Conservation (phyloP, 164 flowering plant species). For the Aristolochia fimbriata region DNA sequence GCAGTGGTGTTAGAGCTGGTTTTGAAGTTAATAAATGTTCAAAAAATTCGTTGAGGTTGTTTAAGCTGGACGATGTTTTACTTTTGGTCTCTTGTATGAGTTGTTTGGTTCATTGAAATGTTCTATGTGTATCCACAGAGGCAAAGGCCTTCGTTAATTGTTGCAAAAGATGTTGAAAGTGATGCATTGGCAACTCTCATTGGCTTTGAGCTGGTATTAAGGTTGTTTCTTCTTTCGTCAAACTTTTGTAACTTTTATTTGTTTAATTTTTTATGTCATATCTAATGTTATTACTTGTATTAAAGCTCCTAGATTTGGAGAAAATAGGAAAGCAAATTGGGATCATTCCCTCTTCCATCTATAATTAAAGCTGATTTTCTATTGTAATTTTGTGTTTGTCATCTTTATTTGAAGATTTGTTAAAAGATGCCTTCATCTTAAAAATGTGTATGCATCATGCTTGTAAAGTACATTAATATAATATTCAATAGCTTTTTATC, state of each 20-base stretch:
- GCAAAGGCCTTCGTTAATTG: slow-evolving; percentile 80
- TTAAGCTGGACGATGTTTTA: background rate
- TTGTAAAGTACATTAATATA: too few species aligned
- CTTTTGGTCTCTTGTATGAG: background rate
- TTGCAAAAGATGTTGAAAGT: slow-evolving; percentile 92
- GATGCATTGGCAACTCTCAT: slow-evolving; percentile 90
- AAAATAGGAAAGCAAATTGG: slow-evolving; percentile 66
- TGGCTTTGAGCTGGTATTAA: slow-evolving; percentile 86
- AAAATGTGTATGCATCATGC: too few species aligned
- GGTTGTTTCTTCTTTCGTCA: slow-evolving; percentile 22
- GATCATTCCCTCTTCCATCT: slow-evolving; percentile 80
- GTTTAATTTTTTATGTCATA: background rate
- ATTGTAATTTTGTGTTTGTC: too few species aligned
- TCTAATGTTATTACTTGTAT: slow-evolving; percentile 12
- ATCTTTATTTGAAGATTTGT: too few species aligned
- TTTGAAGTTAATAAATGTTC: slow-evolving; percentile 43
- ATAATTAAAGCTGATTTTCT: too few species aligned
- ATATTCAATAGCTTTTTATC: too few species aligned
- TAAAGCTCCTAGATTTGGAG: slow-evolving; percentile 98
- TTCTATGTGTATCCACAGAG: slow-evolving; percentile 31
- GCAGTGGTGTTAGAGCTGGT: slow-evolving; percentile 78
- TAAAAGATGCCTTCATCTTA: too few species aligned
- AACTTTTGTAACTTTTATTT: background rate
- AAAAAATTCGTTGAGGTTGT: background rate
- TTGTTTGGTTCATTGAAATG: background rate